Percentiles rank a stretch among this genome's conserved stretches.
Evolutionary conservation across 163 green algal species (phyloP).

Genomic region (Dunaliella salina): DNA sequence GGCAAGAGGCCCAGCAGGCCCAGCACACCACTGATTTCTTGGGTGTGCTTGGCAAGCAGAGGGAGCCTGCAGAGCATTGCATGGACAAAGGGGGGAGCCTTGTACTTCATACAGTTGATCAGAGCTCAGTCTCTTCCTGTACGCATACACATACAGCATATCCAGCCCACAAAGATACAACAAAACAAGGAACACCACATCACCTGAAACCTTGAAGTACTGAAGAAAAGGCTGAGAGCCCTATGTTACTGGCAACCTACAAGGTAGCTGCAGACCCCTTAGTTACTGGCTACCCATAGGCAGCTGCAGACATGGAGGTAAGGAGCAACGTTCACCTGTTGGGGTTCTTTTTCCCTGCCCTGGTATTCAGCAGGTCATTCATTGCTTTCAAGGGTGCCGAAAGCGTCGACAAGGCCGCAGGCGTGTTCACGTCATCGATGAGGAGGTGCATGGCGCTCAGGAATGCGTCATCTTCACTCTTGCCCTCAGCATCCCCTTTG

Average conservation of each 20-base stretch:
- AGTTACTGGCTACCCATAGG: not conserved
- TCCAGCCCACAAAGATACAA: not conserved
- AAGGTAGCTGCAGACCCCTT: not conserved
- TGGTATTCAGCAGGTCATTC: slow-evolving; percentile 91
- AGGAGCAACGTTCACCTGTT: slow-evolving; percentile 23
- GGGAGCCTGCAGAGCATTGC: slow-evolving; percentile 17
- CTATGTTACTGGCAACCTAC: not conserved
- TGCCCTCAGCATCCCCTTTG: too few species aligned
- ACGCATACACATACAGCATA: not conserved
- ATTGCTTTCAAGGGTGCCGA: slow-evolving; percentile 74
- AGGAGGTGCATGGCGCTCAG: slow-evolving; percentile 25
- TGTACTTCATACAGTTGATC: too few species aligned
- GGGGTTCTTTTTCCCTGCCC: slow-evolving; percentile 63
- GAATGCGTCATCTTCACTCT: too few species aligned
- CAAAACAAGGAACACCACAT: not conserved
- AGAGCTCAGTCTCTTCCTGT: not conserved
- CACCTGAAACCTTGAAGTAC: not conserved
- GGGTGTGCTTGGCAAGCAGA: slow-evolving; percentile 23
- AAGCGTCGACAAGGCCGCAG: slow-evolving; percentile 63
- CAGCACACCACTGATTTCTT: not conserved
- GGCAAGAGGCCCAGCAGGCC: slow-evolving; percentile 14
- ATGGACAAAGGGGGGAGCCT: not conserved
- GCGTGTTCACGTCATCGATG: slow-evolving; percentile 82
- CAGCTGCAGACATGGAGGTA: not conserved
- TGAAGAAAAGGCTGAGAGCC: not conserved